Percentiles rank a stretch among this genome's conserved stretches.
Conservation (phyloP, 2,329 filamentous ascomycete species). For the Colletotrichum sp. region DNA sequence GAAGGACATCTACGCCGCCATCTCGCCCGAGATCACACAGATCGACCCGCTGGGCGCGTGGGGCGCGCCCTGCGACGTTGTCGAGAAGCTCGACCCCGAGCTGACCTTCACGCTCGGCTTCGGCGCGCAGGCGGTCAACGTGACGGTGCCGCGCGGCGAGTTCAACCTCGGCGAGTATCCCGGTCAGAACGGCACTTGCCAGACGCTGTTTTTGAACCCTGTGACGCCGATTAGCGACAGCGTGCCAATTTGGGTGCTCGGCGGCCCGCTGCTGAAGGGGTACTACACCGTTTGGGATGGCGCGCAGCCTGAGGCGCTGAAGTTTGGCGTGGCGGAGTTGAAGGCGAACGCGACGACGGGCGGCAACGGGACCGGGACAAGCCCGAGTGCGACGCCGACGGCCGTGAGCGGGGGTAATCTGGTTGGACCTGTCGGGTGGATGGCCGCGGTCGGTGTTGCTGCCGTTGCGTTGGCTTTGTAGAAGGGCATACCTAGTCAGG, state of each 20-base stretch:
- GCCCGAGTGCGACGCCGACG: not conserved
- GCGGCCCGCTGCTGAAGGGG: not conserved
- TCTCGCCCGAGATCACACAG: conserved; percentile 32
- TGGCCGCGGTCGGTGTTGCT: not conserved
- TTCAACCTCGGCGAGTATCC: conserved; percentile 38
- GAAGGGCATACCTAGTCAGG: too few species aligned
- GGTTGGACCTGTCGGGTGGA: not conserved
- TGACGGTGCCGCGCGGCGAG: conserved; percentile 30
- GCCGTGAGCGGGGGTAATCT: not conserved
- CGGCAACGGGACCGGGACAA: not conserved
- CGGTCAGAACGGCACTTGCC: not conserved
- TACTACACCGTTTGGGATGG: not conserved
- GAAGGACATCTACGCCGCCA: conserved; percentile 31
- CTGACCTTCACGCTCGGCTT: conserved; percentile 34
- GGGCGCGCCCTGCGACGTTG: conserved; percentile 35
- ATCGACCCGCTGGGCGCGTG: conserved; percentile 35
- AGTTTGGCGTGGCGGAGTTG: not conserved
- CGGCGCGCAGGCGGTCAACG: conserved; percentile 24
- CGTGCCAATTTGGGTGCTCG: not conserved
- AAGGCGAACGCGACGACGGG: not conserved
- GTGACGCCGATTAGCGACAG: not conserved
- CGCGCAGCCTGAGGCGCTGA: not conserved
- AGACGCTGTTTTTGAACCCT: not conserved
- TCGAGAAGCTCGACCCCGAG: conserved; percentile 30
- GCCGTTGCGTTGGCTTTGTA: not conserved